phyloP scores from a whole-genome alignment of 1,139 yeast species.

The Pichia sp. region DNA sequence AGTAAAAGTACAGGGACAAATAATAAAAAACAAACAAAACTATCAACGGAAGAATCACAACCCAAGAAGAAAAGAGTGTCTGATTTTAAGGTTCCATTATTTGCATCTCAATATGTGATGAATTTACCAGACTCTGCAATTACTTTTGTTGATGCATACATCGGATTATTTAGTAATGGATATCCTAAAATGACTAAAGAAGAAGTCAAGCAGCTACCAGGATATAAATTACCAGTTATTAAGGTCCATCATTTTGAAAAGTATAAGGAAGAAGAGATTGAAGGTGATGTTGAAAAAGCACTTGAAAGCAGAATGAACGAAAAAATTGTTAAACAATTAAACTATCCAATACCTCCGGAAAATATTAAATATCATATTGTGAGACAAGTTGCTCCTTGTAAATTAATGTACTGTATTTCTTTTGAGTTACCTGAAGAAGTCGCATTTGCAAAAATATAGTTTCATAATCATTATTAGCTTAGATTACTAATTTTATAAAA shows the following conservation, averaged over 20 bases:
- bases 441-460: conserved; percentile 41
- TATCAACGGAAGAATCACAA: conserved; percentile 2
- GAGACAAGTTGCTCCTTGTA: conserved; percentile 92
- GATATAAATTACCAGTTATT: conserved; percentile 62
- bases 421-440: conserved; percentile 73
- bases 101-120: conserved; percentile 78
- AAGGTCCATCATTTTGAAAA: conserved; percentile 94
- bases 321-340: conserved; percentile 51
- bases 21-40: not conserved
- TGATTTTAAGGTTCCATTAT: conserved; percentile 47
- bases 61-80: conserved; percentile 26
- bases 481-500: too few species aligned
- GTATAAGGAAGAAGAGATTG: conserved; percentile 56
- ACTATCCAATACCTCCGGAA: conserved; percentile 42
- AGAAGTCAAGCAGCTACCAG: conserved; percentile 33
- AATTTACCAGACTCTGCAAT: conserved; percentile 92
- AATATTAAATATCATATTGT: conserved; percentile 68
- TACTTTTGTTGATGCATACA: conserved; percentile 70
- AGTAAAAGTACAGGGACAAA: conserved; percentile 28
- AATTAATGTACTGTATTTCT: conserved; percentile 89
- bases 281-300: conserved; percentile 62
- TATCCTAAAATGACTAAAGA: conserved; percentile 34
- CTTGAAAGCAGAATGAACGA: conserved; percentile 56
- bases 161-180: conserved; percentile 54
- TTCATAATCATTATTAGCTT: not conserved